Evolutionary conservation across 208 protist genomes (phyloP).

Genomic region (Acanthamoeba lenticulata): DNA sequence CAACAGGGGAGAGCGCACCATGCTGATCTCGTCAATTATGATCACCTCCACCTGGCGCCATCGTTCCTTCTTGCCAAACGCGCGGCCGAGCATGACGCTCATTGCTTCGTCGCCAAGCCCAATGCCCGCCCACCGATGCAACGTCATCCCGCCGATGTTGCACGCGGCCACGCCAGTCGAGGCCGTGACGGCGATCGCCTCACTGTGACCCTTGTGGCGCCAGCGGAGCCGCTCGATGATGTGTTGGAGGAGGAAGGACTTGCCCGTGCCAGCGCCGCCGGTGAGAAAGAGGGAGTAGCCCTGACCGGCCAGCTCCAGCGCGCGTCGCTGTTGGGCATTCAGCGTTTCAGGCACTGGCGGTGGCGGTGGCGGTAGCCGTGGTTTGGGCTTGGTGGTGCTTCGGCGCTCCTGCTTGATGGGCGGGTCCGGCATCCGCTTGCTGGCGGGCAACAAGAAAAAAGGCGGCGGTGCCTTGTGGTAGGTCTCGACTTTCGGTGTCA

Average conservation of each 20-base stretch:
- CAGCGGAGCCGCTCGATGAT: slow-evolving; percentile 55
- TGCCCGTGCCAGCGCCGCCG: slow-evolving; percentile 82
- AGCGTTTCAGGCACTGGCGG: too few species aligned
- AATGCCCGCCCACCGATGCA: slow-evolving; percentile 80
- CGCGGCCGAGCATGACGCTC: not conserved
- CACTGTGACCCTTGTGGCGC: not conserved
- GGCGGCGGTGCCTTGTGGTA: too few species aligned
- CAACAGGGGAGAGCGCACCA: slow-evolving; percentile 60
- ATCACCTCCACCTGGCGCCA: slow-evolving; percentile 70
- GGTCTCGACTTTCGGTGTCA: too few species aligned
- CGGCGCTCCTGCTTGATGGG: too few species aligned
- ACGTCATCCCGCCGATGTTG: slow-evolving; percentile 80
- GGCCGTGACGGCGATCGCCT: slow-evolving; percentile 41
- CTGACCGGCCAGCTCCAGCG: slow-evolving; percentile 32
- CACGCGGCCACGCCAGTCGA: slow-evolving; percentile 71
- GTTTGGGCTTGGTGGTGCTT: too few species aligned
- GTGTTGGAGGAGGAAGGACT: slow-evolving; percentile 78
- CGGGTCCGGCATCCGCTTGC: too few species aligned
- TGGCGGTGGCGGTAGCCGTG: too few species aligned
- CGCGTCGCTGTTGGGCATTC: slow-evolving; percentile 39
- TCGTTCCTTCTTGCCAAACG: not conserved
- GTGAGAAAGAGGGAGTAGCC: slow-evolving; percentile 79
- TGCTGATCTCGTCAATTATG: slow-evolving; percentile 84
- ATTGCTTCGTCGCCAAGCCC: slow-evolving; percentile 46
- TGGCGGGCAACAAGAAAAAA: too few species aligned